Evolutionary conservation across 352 stramenopile species (phyloP).

Genomic region (Aphanomyces stellatus): DNA sequence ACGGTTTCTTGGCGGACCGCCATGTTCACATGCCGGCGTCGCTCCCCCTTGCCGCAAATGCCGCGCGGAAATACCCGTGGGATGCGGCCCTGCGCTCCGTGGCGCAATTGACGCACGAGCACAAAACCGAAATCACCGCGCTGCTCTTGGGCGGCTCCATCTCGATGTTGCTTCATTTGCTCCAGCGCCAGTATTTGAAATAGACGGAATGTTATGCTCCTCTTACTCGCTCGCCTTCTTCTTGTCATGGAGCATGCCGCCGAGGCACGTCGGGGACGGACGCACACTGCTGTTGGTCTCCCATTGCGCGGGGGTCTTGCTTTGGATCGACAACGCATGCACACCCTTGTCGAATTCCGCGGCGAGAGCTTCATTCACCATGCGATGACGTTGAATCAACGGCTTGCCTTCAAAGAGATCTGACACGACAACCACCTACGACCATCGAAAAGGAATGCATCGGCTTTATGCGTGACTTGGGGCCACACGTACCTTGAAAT

Average conservation of each 20-base stretch:
- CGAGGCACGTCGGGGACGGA: conserved; percentile 59
- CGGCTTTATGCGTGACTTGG: neutral
- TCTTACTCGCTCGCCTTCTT: too few species aligned
- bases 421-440: conserved; percentile 84
- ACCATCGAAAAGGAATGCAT: neutral
- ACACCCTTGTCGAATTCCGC: conserved; percentile 79
- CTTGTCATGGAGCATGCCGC: conserved; percentile 56
- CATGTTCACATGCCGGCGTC: conserved; percentile 48
- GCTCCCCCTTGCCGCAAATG: conserved; percentile 28
- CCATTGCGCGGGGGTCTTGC: conserved; percentile 92
- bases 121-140: conserved; percentile 67
- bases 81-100: conserved; percentile 31
- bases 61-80: conserved; percentile 32
- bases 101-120: conserved; percentile 38
- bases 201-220: neutral
- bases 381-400: conserved; percentile 84
- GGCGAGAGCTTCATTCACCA: conserved; percentile 85
- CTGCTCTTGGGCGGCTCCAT: conserved; percentile 59
- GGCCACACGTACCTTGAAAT: conserved; percentile 81
- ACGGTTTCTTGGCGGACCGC: conserved; percentile 55
- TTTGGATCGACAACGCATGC: conserved; percentile 92
- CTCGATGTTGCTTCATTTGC: conserved; percentile 62
- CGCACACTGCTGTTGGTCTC: conserved; percentile 38
- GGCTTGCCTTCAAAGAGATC: conserved; percentile 84
- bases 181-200: conserved; percentile 30